Evolutionary conservation across 2,329 filamentous ascomycete genomes (phyloP), one percentile per base, ranked within the genome.

Genomic region (Exophiala mesophila): DNA sequence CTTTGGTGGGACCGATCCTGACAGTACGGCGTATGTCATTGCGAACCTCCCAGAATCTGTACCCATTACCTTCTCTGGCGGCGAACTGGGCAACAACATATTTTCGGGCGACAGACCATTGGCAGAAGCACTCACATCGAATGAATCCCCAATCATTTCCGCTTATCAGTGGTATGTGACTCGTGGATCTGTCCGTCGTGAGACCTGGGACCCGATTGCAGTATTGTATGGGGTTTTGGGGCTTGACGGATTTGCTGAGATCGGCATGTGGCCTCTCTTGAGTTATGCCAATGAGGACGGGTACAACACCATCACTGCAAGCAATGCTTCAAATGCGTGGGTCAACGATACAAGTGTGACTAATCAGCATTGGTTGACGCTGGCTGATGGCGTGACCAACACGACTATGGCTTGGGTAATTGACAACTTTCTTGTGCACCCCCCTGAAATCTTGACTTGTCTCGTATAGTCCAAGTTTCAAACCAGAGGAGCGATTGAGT

Each of bases 141-240:
- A 7, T 15, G 38, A 41, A 7, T 41, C 38, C 13, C 38, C 20
- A 15, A 15, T 24, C 5, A 20, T 41, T 5, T 33, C 38, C 15
- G 38, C 38, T 23, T 41, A 41, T 24, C 38, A 41, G 19, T 41
- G 38, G 38, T 41, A 41, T 29, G 38, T 41, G 10, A 28, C 23
- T 19, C 38, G 38, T 4, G 38, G 38, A 21, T 41, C 38, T 3
- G 29, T 41, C 29, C 10, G 6, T 3, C 38, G 38, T 34, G 38
- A 41, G 38, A 34, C 38, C 4, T 41, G 38, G 38, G 38, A 41
- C 24, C 38, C 38, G 10, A 41, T 41, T 17, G 29, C 38, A 10
- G 38, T 41, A 19, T 18, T 41, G 17, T 41, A 41, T 17, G 38
- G 38, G 18, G 18, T 41, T 33, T 15, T 41, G 20, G 38, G 38